phyloP scores from a whole-genome alignment of 306 rosid species.

The Castanopsis chinensis region DNA sequence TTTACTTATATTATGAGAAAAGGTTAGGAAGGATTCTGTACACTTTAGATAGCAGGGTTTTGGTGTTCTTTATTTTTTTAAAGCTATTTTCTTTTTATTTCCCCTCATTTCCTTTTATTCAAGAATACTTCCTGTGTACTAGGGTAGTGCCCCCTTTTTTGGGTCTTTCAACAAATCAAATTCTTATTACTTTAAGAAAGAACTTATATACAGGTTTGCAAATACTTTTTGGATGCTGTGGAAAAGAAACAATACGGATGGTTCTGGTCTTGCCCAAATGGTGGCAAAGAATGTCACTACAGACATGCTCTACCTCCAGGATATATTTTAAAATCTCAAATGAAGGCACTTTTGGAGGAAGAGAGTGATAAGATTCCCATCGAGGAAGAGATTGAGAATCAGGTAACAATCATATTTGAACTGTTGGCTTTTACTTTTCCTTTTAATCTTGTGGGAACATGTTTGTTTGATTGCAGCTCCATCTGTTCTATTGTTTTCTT shows the following conservation, averaged over 20 bases:
- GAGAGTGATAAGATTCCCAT: slow-evolving; percentile 69
- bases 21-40: no score
- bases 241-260: slow-evolving; percentile 98
- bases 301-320: slow-evolving; percentile 99
- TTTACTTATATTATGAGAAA: no score
- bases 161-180: no score
- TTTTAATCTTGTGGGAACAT: neutral
- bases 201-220: slow-evolving; percentile 45
- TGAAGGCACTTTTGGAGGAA: slow-evolving; percentile 90
- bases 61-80: no score
- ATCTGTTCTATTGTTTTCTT: neutral
- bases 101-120: no score
- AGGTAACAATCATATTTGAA: slow-evolving; percentile 41
- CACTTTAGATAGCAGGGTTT: no score
- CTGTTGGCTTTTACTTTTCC: neutral
- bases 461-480: neutral
- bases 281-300: slow-evolving; percentile 87
- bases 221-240: slow-evolving; percentile 75
- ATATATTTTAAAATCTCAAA: slow-evolving; percentile 89
- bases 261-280: slow-evolving; percentile 94
- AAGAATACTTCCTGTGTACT: no score
- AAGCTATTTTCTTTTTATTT: no score
- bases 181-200: no score
- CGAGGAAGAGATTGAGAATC: slow-evolving; percentile 92
- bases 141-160: no score